These are phyloP conservation scores for Cladophialophora chaetospira DNA, from an alignment of 2,329 filamentous ascomycete species.

Conservation along the genomic window DNA sequence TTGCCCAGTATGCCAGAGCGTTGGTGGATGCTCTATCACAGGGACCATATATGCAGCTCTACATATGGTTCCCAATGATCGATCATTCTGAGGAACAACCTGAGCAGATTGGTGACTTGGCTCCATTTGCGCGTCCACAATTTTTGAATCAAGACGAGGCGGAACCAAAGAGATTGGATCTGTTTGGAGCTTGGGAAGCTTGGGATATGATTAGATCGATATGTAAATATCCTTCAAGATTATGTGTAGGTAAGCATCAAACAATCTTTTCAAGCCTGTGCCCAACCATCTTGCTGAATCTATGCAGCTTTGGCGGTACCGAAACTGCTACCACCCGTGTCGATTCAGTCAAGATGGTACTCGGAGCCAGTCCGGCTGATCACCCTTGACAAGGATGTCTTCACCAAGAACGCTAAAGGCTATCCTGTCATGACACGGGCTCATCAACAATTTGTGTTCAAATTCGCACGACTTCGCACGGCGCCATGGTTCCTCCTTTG, in stretches of 20 bases:
- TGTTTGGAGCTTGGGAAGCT: constrained; percentile 85
- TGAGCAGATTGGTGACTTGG: constrained; percentile 48
- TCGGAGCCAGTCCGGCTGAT: constrained; percentile 64
- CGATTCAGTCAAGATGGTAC: constrained; percentile 63
- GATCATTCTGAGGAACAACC: constrained; percentile 64
- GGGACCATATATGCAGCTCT: constrained; percentile 74
- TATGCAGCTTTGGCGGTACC: constrained; percentile 59
- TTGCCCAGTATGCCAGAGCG: constrained; percentile 77
- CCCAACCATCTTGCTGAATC: constrained; percentile 14
- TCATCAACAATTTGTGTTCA: constrained; percentile 60
- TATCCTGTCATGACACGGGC: constrained; percentile 61
- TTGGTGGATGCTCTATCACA: constrained; percentile 77
- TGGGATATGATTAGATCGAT: constrained; percentile 86
- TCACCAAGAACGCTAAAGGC: constrained; percentile 60
- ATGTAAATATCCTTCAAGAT: constrained; percentile 79
- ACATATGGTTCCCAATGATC: constrained; percentile 82
- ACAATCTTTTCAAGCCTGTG: neutral
- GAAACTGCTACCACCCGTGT: constrained; percentile 58
- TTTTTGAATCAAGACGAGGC: constrained; percentile 39
- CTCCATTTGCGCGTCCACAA: constrained; percentile 45
- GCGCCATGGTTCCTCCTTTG: constrained; percentile 63
- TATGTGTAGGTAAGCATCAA: constrained; percentile 75
- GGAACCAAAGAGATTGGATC: constrained; percentile 58
- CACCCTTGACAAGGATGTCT: constrained; percentile 55
- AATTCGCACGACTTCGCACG: constrained; percentile 59